These are phyloP conservation scores for Heterobasidion annosum DNA, from an alignment of 1,284 basidiomycete genomes.

Conservation along the genomic window DNA sequence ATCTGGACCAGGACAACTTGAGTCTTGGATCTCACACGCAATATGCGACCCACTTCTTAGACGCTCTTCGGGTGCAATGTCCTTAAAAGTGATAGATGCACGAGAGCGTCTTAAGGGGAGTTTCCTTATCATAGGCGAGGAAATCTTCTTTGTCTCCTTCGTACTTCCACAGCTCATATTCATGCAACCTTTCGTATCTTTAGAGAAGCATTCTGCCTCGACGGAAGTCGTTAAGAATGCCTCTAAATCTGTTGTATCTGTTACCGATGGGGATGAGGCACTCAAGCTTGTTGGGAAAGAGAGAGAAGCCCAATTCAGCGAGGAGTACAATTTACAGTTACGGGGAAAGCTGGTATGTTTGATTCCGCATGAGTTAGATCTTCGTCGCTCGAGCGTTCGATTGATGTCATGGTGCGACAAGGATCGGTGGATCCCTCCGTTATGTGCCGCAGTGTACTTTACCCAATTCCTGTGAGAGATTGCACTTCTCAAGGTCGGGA, in stretches of 20 bases:
- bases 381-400: not conserved
- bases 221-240: not conserved
- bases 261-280: constrained; percentile 44
- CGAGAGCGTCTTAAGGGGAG: too few relatives aligned
- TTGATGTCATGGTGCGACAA: constrained; percentile 13
- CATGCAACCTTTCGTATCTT: not conserved
- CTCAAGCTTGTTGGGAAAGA: constrained; percentile 47
- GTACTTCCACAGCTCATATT: too few relatives aligned
- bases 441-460: constrained; percentile 61
- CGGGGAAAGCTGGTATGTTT: constrained; percentile 43
- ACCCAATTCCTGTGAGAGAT: constrained; percentile 50
- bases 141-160: too few relatives aligned
- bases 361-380: not conserved
- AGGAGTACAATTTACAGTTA: constrained; percentile 49
- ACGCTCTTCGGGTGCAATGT: not conserved
- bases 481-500: not conserved
- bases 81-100: too few relatives aligned
- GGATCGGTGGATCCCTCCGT: constrained; percentile 50
- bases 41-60: not conserved
- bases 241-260: constrained; percentile 11
- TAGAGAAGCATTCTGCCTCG: constrained; percentile 9
- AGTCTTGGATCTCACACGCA: not conserved
- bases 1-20: not conserved
- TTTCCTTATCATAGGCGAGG: too few relatives aligned
- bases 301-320: constrained; percentile 42